These are phyloP conservation scores for Prunus salicina DNA, from an alignment of 306 rosid species.

Conservation along the genomic window DNA sequence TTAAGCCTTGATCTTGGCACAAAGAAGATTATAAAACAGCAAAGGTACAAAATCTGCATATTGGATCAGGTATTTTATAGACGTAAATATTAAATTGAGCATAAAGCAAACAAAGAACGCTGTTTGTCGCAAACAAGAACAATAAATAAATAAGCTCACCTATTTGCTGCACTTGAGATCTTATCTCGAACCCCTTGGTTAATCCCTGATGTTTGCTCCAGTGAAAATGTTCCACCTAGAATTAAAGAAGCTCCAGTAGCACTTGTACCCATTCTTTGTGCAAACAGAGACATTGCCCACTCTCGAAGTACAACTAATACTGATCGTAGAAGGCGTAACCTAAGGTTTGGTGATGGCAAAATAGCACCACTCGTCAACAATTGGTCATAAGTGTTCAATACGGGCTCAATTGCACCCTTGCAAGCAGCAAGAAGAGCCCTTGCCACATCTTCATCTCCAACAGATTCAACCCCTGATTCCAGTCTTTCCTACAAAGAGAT, in stretches of 20 bases:
- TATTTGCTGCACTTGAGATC: conserved; percentile 88
- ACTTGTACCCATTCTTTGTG: conserved; percentile 71
- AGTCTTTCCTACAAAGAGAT: conserved; percentile 68
- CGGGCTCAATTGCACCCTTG: conserved; percentile 94
- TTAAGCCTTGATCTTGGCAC: no score
- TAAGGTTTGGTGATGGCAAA: conserved; percentile 81
- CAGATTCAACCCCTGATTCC: conserved; percentile 65
- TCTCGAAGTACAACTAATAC: conserved; percentile 84
- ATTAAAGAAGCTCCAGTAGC: conserved; percentile 60
- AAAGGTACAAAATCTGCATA: no score
- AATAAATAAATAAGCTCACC: conserved; percentile 43
- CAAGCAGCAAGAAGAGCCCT: conserved; percentile 92
- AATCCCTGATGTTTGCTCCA: conserved; percentile 53
- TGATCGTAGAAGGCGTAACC: conserved; percentile 87
- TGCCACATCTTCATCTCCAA: conserved; percentile 93
- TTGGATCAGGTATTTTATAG: neutral
- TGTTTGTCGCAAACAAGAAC: conserved; percentile 4
- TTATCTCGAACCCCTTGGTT: conserved; percentile 91
- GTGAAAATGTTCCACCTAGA: conserved; percentile 71
- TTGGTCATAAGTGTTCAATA: conserved; percentile 82
- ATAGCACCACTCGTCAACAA: conserved; percentile 80
- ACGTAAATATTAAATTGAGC: neutral
- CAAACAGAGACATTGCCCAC: conserved; percentile 84
- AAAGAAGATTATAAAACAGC: no score
- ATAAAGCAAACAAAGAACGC: neutral